Conservation (phyloP, 179 eudicot species). For the Patellifolia procumbens region DNA sequence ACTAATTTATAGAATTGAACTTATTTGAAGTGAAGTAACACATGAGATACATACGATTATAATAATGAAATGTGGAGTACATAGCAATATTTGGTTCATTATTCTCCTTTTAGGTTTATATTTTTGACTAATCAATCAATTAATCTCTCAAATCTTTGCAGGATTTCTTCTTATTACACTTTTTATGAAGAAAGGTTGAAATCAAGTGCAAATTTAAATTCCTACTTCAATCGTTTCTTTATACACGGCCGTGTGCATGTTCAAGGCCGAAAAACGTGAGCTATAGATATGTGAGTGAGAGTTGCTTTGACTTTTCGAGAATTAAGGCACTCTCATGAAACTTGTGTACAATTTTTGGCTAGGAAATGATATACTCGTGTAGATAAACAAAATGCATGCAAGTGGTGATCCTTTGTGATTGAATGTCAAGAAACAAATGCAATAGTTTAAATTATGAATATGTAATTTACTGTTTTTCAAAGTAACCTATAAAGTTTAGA, state of each 20-base stretch:
- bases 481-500: no score
- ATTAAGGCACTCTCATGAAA: background rate
- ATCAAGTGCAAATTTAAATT: background rate
- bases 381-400: no score
- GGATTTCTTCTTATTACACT: background rate
- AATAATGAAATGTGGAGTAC: no score
- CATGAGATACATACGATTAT: no score
- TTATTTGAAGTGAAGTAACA: no score
- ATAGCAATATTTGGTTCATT: background rate
- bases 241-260: background rate
- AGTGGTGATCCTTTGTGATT: no score
- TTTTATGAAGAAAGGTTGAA: background rate
- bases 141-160: conserved; percentile 1
- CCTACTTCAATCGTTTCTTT: background rate
- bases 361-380: no score
- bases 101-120: background rate
- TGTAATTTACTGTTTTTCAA: no score
- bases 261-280: background rate
- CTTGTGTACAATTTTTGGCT: background rate
- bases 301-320: background rate
- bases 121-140: background rate
- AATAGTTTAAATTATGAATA: no score
- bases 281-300: background rate
- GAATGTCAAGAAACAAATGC: no score
- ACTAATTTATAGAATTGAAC: no score